A percentile compares a stretch with the other conserved stretches of the same genome.
phyloP scores from a whole-genome alignment of 2,329 filamentous ascomycete genomes.

The Geosmithia morbida region DNA sequence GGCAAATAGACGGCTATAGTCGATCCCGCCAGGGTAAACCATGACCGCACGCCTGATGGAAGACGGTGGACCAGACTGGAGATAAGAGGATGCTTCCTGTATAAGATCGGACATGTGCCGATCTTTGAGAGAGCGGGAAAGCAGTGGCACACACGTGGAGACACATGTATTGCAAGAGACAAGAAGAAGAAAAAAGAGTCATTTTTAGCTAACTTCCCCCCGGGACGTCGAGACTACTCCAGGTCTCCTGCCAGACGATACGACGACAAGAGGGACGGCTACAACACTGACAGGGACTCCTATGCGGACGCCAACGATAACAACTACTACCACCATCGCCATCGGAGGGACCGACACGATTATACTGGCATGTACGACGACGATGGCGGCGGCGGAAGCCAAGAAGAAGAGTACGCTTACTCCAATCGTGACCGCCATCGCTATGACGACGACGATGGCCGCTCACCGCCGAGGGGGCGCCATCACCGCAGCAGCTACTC shows the following conservation, averaged over 20 bases:
- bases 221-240: conserved; percentile 26
- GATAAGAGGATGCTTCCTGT: not conserved
- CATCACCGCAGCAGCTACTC: conserved; percentile 16
- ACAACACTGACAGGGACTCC: conserved; percentile 11
- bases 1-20: conserved; percentile 11
- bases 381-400: conserved; percentile 14
- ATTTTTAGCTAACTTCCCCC: conserved; percentile 29
- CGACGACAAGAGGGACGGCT: conserved; percentile 17
- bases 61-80: not conserved
- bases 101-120: conserved; percentile 1
- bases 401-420: conserved; percentile 6
- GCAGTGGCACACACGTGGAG: not conserved
- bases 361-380: conserved; percentile 24
- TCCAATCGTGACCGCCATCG: conserved; percentile 7
- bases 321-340: conserved; percentile 3
- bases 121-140: conserved; percentile 1
- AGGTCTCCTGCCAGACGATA: conserved; percentile 26
- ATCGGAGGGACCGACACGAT: conserved; percentile 8
- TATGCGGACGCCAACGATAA: conserved; percentile 6
- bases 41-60: conserved; percentile 7
- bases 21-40: conserved; percentile 36
- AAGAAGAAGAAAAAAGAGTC: conserved; percentile 7
- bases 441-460: conserved; percentile 7
- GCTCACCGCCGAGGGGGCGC: conserved; percentile 10
- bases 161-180: too few species aligned